Conservation (phyloP, 768 basidiomycete genomes). For the Sporobolomyces phaffii region DNA sequence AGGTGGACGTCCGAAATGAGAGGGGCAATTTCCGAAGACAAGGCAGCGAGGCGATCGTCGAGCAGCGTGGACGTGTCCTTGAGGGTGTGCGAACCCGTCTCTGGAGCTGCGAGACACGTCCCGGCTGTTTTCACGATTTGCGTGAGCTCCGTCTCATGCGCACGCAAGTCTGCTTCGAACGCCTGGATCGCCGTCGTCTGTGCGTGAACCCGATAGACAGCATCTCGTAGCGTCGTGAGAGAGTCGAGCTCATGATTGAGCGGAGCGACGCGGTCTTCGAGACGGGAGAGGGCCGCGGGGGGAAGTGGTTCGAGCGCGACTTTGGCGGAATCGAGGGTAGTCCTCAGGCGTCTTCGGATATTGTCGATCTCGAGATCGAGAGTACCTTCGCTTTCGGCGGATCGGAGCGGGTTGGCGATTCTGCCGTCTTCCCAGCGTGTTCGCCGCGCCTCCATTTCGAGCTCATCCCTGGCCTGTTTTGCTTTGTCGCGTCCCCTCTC, state of each 20-base stretch:
- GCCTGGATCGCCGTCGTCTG: neutral
- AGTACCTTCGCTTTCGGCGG: neutral
- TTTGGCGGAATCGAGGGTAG: neutral
- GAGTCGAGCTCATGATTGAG: neutral
- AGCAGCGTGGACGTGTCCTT: too few species aligned
- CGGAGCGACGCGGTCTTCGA: neutral
- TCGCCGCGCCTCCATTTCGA: too few species aligned
- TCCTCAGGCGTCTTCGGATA: too few species aligned
- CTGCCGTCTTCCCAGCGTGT: too few species aligned
- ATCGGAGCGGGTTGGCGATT: too few species aligned
- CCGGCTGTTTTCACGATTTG: too few species aligned
- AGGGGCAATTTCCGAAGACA: neutral
- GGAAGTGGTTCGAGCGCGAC: neutral
- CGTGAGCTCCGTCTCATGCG: neutral
- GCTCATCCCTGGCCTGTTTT: too few species aligned
- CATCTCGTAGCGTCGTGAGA: neutral
- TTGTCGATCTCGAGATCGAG: neutral
- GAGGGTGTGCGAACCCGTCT: too few species aligned
- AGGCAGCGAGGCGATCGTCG: neutral
- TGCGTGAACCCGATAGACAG: neutral
- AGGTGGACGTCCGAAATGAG: constrained; percentile 1
- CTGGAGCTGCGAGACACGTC: too few species aligned
- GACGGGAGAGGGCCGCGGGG: neutral
- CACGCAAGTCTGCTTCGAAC: neutral
- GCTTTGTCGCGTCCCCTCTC: neutral